These are phyloP conservation scores for Apophysomyces variabilis DNA, from an alignment of 371 early-diverging fungal species.

Conservation along the genomic window DNA sequence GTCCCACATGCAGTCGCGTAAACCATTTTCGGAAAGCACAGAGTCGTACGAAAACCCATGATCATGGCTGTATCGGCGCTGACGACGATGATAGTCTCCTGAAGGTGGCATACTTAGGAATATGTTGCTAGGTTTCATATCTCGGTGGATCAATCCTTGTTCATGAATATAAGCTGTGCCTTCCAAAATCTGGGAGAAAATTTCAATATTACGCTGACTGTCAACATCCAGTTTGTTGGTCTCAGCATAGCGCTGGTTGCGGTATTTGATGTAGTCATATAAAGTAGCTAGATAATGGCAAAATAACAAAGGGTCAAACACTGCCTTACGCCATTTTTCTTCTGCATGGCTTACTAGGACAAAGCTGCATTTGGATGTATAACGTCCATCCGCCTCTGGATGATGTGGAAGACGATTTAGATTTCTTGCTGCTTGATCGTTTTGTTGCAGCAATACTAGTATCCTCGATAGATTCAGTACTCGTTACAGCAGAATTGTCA, in stretches of 20 bases:
- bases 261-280: conserved; percentile 46
- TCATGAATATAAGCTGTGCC: conserved; percentile 76
- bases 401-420: background rate
- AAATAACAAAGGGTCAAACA: too few relatives aligned
- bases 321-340: background rate
- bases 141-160: conserved; percentile 77
- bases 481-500: background rate
- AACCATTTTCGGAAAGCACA: conserved; percentile 26
- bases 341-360: conserved; percentile 57
- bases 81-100: conserved; percentile 8
- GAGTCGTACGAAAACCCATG: conserved; percentile 31
- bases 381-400: conserved; percentile 57
- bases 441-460: background rate
- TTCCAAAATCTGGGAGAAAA: conserved; percentile 61
- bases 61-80: conserved; percentile 16
- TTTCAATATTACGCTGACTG: conserved; percentile 46
- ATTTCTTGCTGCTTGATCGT: conserved; percentile 11
- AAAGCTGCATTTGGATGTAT: conserved; percentile 89
- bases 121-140: conserved; percentile 83
- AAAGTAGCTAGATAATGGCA: conserved; percentile 36
- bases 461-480: background rate
- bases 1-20: conserved; percentile 48
- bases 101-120: conserved; percentile 53
- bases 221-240: conserved; percentile 35
- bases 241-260: conserved; percentile 36